Percentiles rank a stretch among this genome's conserved stretches.
Evolutionary conservation across 2,329 filamentous ascomycete genomes (phyloP).

Genomic region (Pezicula neosporulosa): DNA sequence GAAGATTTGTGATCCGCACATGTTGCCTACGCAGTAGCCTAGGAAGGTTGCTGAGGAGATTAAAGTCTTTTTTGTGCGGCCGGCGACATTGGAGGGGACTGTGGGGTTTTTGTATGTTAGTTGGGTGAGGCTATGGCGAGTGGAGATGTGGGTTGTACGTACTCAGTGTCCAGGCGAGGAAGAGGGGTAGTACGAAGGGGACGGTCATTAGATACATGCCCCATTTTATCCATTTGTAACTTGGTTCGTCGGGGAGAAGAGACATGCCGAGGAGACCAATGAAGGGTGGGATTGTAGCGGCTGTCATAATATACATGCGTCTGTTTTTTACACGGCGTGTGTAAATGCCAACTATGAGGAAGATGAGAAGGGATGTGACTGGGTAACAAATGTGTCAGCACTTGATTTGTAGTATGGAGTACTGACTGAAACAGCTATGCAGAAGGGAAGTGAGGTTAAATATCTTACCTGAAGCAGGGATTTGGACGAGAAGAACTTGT

Average conservation of each 20-base stretch:
- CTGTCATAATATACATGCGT: slow-evolving; percentile 31
- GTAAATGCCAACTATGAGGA: slow-evolving; percentile 28
- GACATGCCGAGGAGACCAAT: slow-evolving; percentile 31
- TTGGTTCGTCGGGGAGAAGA: slow-evolving; percentile 27
- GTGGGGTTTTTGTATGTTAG: no score
- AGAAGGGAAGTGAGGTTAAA: background rate
- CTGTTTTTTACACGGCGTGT: slow-evolving; percentile 23
- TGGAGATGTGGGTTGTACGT: no score
- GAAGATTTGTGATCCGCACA: slow-evolving; percentile 62
- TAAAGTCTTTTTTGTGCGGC: slow-evolving; percentile 61
- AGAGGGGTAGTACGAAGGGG: slow-evolving; percentile 39
- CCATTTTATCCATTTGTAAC: slow-evolving; percentile 33
- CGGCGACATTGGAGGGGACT: slow-evolving; percentile 59
- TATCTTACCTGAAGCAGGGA: background rate
- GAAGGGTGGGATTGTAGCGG: slow-evolving; percentile 27
- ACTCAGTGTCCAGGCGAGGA: slow-evolving; percentile 34
- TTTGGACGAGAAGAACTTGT: slow-evolving; percentile 27
- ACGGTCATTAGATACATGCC: slow-evolving; percentile 24
- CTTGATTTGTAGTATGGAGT: background rate
- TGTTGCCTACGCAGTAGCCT: slow-evolving; percentile 57
- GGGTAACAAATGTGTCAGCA: slow-evolving; percentile 23
- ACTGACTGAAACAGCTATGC: background rate
- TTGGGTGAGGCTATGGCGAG: no score
- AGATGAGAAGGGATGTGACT: slow-evolving; percentile 28
- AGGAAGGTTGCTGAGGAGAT: slow-evolving; percentile 61